Percentiles rank a stretch among this genome's conserved stretches.
Conservation (phyloP, 805 yeast species). For the Priceomyces carsonii region DNA sequence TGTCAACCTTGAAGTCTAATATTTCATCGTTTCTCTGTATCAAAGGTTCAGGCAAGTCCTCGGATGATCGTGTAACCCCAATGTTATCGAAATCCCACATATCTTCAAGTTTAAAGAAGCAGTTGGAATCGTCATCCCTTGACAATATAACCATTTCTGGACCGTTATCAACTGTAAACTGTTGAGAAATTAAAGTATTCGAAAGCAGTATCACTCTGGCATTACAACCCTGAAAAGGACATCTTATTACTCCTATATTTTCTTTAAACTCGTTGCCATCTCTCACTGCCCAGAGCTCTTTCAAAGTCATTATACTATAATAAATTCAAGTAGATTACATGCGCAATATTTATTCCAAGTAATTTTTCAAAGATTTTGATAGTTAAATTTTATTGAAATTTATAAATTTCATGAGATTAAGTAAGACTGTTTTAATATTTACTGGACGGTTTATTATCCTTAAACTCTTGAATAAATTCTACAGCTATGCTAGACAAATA, state of each 20-base stretch:
- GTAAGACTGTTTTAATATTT: no score
- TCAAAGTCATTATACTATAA: constrained; percentile 1
- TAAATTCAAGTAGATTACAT: no score
- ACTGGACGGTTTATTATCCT: neutral
- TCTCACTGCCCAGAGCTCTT: neutral
- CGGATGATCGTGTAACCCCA: constrained; percentile 60
- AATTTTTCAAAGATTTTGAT: no score
- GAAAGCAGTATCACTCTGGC: constrained; percentile 14
- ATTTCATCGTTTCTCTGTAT: constrained; percentile 13
- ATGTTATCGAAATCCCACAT: constrained; percentile 82
- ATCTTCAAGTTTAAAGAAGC: constrained; percentile 50
- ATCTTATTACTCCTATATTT: constrained; percentile 12
- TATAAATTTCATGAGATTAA: no score
- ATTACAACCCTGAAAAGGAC: constrained; percentile 22
- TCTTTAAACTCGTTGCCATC: neutral
- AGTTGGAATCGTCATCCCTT: constrained; percentile 7
- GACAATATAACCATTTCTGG: constrained; percentile 28
- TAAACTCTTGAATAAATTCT: constrained; percentile 14
- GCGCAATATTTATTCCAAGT: no score
- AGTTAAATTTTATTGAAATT: no score
- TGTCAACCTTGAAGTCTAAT: constrained; percentile 37
- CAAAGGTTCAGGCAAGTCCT: constrained; percentile 24
- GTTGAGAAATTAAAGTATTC: constrained; percentile 5
- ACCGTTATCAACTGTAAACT: constrained; percentile 18
- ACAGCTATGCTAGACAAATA: constrained; percentile 31